Evolutionary conservation across 2,329 filamentous ascomycete species (phyloP).

Genomic region (Penicillium verrucosum): DNA sequence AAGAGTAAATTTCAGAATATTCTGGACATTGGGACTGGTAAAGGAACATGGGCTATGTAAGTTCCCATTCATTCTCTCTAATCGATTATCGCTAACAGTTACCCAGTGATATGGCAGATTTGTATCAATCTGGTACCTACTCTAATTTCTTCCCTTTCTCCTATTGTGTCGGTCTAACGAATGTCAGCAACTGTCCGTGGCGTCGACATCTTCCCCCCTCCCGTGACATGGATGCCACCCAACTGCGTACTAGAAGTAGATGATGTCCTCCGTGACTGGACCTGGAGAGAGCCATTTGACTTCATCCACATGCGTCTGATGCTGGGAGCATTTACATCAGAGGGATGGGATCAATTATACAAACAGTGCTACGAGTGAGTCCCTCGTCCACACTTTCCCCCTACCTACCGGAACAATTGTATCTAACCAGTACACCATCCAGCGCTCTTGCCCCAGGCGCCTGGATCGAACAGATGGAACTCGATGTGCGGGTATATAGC

Average conservation of each 20-base stretch:
- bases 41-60: slow-evolving; percentile 20
- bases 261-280: slow-evolving; percentile 24
- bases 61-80: not conserved
- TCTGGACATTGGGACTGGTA: slow-evolving; percentile 18
- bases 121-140: slow-evolving; percentile 2
- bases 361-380: slow-evolving; percentile 14
- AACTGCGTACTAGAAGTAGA: slow-evolving; percentile 29
- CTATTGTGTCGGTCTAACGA: not conserved
- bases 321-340: slow-evolving; percentile 7
- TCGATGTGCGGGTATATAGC: slow-evolving; percentile 11
- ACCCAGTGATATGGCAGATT: slow-evolving; percentile 9
- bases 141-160: not conserved
- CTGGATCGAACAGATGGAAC: slow-evolving; percentile 14
- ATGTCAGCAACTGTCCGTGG: slow-evolving; percentile 13
- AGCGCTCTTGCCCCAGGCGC: slow-evolving; percentile 3
- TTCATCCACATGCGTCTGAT: slow-evolving; percentile 24
- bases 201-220: slow-evolving; percentile 25
- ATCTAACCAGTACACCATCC: not conserved
- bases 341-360: slow-evolving; percentile 5
- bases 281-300: slow-evolving; percentile 22
- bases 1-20: slow-evolving; percentile 8
- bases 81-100: not conserved
- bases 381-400: not conserved
- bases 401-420: not conserved
- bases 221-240: slow-evolving; percentile 22